phyloP scores from a whole-genome alignment of 2,329 filamentous ascomycete genomes.

The Colletotrichum chlorophyti region DNA sequence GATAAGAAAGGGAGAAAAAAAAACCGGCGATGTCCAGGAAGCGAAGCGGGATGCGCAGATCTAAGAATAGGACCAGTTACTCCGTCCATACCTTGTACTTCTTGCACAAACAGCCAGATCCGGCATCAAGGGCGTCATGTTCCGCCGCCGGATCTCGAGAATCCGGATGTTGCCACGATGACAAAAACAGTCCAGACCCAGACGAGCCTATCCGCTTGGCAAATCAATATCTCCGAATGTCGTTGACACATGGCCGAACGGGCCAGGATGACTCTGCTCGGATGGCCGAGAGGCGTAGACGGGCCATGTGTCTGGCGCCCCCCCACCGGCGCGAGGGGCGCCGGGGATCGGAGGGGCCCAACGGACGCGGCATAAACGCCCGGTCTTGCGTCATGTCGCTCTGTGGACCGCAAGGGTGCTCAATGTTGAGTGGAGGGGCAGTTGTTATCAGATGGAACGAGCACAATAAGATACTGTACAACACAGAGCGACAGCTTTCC shows the following conservation, averaged over 20 bases:
- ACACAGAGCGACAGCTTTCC: too few species aligned
- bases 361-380: constrained; percentile 24
- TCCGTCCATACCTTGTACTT: background rate
- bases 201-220: constrained; percentile 5
- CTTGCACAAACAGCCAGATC: background rate
- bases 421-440: too few species aligned
- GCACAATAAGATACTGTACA: too few species aligned
- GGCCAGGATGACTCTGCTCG: constrained; percentile 13
- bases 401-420: constrained; percentile 21
- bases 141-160: background rate
- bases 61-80: too few species aligned
- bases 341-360: constrained; percentile 21
- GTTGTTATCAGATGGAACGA: background rate
- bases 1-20: too few species aligned
- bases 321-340: constrained; percentile 1
- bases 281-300: constrained; percentile 24
- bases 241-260: constrained; percentile 7
- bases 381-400: constrained; percentile 23
- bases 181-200: background rate
- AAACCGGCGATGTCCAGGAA: too few species aligned
- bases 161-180: constrained; percentile 8
- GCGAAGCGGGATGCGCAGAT: too few species aligned
- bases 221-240: constrained; percentile 12
- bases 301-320: background rate
- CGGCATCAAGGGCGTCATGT: background rate